A percentile compares a stretch with the other conserved stretches of the same genome.
phyloP scores from a whole-genome alignment of 768 basidiomycete genomes.

The Lentinula sp. region DNA sequence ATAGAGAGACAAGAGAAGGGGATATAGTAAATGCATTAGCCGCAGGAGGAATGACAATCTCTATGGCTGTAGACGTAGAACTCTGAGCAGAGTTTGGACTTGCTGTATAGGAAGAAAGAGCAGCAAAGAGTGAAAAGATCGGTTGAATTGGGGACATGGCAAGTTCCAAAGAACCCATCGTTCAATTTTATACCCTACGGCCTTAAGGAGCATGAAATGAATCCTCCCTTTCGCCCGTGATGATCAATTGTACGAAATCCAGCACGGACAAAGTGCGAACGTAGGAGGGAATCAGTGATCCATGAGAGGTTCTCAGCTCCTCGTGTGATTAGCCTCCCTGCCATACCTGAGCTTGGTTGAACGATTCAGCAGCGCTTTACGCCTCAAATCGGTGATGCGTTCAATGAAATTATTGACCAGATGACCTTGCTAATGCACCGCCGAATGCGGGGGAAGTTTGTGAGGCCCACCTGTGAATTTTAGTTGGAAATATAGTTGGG shows the following conservation, averaged over 20 bases:
- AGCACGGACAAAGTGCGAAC: not conserved
- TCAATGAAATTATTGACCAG: too few species aligned
- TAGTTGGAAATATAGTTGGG: too few species aligned
- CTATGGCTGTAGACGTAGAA: not conserved
- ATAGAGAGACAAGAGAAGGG: constrained; percentile 34
- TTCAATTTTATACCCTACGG: not conserved
- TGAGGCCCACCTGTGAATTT: too few species aligned
- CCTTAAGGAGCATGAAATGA: not conserved
- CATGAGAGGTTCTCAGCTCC: not conserved
- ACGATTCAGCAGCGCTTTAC: not conserved
- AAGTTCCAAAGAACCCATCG: not conserved
- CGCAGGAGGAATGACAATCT: not conserved
- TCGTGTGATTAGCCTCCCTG: not conserved
- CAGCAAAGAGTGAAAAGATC: not conserved
- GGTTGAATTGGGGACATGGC: not conserved
- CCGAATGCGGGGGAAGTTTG: too few species aligned
- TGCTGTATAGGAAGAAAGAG: not conserved
- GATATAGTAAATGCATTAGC: not conserved
- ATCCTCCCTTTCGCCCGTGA: not conserved
- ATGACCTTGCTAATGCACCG: too few species aligned
- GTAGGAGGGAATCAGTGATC: not conserved
- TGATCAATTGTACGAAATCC: not conserved
- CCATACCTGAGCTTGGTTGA: not conserved
- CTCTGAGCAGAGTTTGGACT: not conserved
- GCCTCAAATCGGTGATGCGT: too few species aligned